Base-by-base conservation (phyloP, 192 early-diverging fungal genomes). In the Thoreauomyces humboldtii region DNA sequence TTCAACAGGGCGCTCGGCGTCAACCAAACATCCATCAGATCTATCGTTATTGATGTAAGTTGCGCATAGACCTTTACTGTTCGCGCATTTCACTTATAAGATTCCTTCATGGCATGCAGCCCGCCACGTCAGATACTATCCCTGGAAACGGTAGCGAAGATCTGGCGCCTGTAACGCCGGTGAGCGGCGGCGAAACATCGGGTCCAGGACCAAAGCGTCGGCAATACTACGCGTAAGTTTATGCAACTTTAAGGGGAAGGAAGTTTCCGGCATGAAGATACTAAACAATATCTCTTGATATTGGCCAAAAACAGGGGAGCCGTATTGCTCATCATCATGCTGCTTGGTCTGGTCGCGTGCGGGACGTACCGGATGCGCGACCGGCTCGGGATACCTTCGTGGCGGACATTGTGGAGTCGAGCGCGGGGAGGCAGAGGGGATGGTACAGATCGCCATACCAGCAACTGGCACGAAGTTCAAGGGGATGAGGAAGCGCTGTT, bases 1-100 rank as follows among this genome's bases (percentile, higher is more conserved):
- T 77, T 85, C 38, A 80, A 86, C 7, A 65, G 76, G 2, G 80
- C 84, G n/a, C 78, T 79, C 35, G 60, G 71, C 6, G 71, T 43
- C 4, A 58, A 31, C 25, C 19, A 24, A 15, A 58, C 56, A 31
- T n/a, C 41, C 41, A 35, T 41, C 33, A 41, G 25, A 15, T 58
- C 56, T 31, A 7, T 41, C 6, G 7, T 41, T n/a, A 41, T 41
- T 19, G 33, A 35, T 35, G 33, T 41, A 19, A 41, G 55, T 35
- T 21, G 11, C 5, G n/a, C 19, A n/a, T 34, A 37, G 41, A n/a
- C 41, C 11, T 9, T 42, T 12, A 12, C 41, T 42, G 41, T 12
- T 42, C 11, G n/a, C 41, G 41, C 11, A 42, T 42, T 42, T 12
- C n/a, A n/a, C n/a, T 42, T 42, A 9, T n/a, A 42, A 42, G 41